A percentile compares a stretch with the other conserved stretches of the same genome.
Conservation (phyloP, 2,329 filamentous ascomycete genomes). For the Gnomoniopsis sp. region DNA sequence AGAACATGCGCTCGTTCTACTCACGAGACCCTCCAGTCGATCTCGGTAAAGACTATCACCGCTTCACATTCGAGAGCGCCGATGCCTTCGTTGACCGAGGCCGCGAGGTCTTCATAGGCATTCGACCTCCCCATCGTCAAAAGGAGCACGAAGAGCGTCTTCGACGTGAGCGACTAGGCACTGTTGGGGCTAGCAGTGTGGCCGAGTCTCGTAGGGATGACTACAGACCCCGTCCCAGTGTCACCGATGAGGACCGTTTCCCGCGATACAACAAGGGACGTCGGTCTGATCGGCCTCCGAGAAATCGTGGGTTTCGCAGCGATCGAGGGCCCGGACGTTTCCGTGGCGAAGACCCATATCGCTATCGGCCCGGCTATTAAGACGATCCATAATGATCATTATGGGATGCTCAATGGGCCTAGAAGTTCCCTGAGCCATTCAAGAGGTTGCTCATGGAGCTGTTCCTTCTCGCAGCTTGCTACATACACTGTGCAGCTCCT, state of each 20-base stretch:
- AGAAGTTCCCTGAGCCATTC: no score
- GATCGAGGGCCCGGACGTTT: slow-evolving; percentile 14
- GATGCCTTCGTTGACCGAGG: slow-evolving; percentile 69
- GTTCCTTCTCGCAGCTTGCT: not conserved
- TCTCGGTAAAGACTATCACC: slow-evolving; percentile 54
- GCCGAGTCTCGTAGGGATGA: slow-evolving; percentile 10
- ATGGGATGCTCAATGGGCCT: not conserved
- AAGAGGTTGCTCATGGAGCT: not conserved
- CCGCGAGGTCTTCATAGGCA: slow-evolving; percentile 65
- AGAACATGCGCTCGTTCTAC: slow-evolving; percentile 43
- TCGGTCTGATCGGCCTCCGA: slow-evolving; percentile 13
- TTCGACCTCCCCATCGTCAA: slow-evolving; percentile 57
- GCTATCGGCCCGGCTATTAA: slow-evolving; percentile 16
- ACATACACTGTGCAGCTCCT: not conserved
- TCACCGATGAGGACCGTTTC: slow-evolving; percentile 14
- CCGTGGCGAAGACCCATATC: slow-evolving; percentile 17
- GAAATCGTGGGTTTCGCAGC: slow-evolving; percentile 15
- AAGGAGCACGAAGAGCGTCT: slow-evolving; percentile 29
- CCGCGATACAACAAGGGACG: slow-evolving; percentile 5
- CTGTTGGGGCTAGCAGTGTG: slow-evolving; percentile 2
- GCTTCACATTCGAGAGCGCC: slow-evolving; percentile 70
- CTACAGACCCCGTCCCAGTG: slow-evolving; percentile 9
- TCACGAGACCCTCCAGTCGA: slow-evolving; percentile 36
- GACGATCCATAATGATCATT: not conserved
- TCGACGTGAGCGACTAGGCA: slow-evolving; percentile 14